Base-by-base conservation (phyloP, 192 early-diverging fungal species). In the Hyaloraphidium curvatum region DNA sequence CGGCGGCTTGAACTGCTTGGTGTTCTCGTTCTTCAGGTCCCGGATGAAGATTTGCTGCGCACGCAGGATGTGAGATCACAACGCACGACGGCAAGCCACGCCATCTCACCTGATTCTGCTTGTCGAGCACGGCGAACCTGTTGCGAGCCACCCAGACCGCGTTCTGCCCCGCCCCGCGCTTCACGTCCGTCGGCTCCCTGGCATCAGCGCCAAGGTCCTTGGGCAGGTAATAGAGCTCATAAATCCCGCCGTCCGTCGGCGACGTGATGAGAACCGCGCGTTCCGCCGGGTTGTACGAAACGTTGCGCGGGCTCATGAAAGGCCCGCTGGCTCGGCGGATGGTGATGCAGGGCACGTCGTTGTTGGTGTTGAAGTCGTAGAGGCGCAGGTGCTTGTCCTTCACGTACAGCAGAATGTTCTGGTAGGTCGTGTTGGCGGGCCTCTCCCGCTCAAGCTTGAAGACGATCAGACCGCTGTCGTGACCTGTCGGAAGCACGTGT, bases 401-500 rank as follows among this genome's bases (percentile, higher is more conserved):
- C 51, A 93, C 74, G 59, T 89, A 95, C 43, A 84, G 85, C 26
- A 96, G 75, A 57, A 71, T 72, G 59, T 82, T 81, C 30, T 89
- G 83, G 62, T 91, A 76, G 13, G 87, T 75, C 2, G 82, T 74
- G 55, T 81, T 81, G 17, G 95, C 91, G 0, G 92, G 91, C 48
- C 95, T 79, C 67, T 99, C 95, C 40, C 95, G 73, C 67, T 99
- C 95, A 26, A 99, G 70, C 63, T 99, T 99, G 67, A 96, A 99
- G 13, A 99, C 95, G 61, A 95, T 86, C 55, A 99, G 66, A 39
- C 95, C 95, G 62, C 81, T 87, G 64, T 99, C 95, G 61, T 99
- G 95, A 41, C 87, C 86, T 82, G 33, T 28, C 21, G 13, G 30
- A 35, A 14, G 19, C 19, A 25, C 14, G 31, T 53, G 2, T 27